These are phyloP conservation scores for Vaccinium vitisidaea DNA, from an alignment of 148 eudicot species.

Conservation along the genomic window DNA sequence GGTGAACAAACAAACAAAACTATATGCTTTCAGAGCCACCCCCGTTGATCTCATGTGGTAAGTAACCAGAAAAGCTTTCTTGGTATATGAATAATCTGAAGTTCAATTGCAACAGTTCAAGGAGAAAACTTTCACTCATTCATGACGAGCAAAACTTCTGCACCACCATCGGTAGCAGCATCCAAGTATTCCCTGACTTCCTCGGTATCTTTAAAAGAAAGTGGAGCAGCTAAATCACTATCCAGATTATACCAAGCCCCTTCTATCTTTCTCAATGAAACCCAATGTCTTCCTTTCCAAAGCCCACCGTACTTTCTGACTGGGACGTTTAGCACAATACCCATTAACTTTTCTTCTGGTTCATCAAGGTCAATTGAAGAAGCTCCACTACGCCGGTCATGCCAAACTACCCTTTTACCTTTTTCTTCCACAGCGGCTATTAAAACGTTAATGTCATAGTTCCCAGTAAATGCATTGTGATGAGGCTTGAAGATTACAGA, in stretches of 20 bases:
- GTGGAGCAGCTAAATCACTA: conserved; percentile 74
- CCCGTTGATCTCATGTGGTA: neutral
- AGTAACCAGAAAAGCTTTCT: neutral
- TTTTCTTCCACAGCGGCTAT: conserved; percentile 72
- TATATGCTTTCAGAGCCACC: neutral
- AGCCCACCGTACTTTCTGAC: conserved; percentile 62
- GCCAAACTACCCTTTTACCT: conserved; percentile 84
- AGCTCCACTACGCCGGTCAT: conserved; percentile 61
- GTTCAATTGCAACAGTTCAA: conserved; percentile 6
- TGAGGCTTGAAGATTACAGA: conserved; percentile 81
- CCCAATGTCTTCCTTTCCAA: conserved; percentile 81
- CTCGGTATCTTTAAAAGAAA: conserved; percentile 41
- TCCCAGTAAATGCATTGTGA: conserved; percentile 80
- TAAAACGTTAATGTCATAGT: conserved; percentile 86
- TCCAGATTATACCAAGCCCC: conserved; percentile 93
- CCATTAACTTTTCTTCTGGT: conserved; percentile 53
- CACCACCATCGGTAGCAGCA: conserved; percentile 44
- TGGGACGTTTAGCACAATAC: conserved; percentile 73
- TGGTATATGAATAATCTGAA: neutral
- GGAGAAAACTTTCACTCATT: conserved; percentile 31
- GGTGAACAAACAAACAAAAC: neutral
- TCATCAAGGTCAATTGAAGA: conserved; percentile 67
- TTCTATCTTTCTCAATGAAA: conserved; percentile 63
- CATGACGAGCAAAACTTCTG: conserved; percentile 75
- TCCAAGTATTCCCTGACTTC: conserved; percentile 75